Conservation (phyloP, 495 filamentous ascomycete species). For the Trichoderma asperelloides region DNA sequence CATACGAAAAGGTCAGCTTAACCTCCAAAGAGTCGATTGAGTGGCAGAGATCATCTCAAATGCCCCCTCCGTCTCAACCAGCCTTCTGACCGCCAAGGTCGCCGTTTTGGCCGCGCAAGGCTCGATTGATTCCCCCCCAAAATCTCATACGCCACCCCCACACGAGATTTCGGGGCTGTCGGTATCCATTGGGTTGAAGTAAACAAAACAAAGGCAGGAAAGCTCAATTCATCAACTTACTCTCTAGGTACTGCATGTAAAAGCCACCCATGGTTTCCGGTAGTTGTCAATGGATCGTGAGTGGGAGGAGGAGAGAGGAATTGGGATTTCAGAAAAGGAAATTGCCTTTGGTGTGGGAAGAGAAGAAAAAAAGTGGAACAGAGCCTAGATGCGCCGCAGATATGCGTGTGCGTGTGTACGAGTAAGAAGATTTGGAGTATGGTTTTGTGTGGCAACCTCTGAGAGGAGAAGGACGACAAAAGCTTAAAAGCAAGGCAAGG, state of each 20-base stretch:
- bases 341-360: neutral
- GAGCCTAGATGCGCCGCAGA: neutral
- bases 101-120: neutral
- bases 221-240: conserved; percentile 34
- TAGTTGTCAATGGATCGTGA: conserved; percentile 14
- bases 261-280: conserved; percentile 46
- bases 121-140: neutral
- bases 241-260: conserved; percentile 56
- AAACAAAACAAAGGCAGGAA: conserved; percentile 1
- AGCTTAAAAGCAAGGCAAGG: neutral
- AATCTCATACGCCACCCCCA: conserved; percentile 7
- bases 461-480: conserved; percentile 8
- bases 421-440: conserved; percentile 8
- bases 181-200: conserved; percentile 1
- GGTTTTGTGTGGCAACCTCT: conserved; percentile 11
- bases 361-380: conserved; percentile 15
- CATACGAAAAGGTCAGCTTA: neutral
- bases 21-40: neutral
- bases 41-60: neutral
- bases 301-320: neutral
- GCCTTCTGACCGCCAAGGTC: neutral
- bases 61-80: neutral
- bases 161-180: conserved; percentile 6
- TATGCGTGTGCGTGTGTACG: neutral
- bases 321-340: neutral